phyloP scores from a whole-genome alignment of 345 rosid species.

The Bruguiera gymnorhiza region DNA sequence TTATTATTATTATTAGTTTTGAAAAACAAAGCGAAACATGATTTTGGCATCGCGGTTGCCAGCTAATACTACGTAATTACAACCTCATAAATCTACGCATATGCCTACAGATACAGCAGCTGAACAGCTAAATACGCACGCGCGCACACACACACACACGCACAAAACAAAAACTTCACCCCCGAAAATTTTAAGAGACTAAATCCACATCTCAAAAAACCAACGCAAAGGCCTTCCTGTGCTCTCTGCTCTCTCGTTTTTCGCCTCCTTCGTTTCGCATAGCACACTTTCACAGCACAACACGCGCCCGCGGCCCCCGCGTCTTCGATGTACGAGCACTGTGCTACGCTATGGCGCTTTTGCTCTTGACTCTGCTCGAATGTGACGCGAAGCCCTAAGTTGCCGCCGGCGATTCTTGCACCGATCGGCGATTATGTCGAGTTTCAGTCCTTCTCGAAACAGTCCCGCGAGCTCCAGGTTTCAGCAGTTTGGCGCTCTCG shows the following conservation, averaged over 20 bases:
- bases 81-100: conserved; percentile 24
- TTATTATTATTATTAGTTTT: neutral
- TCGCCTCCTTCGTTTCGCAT: neutral
- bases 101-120: conserved; percentile 26
- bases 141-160: too few relatives aligned
- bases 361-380: neutral
- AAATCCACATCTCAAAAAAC: conserved; percentile 8
- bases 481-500: conserved; percentile 39
- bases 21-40: neutral
- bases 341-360: neutral
- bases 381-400: neutral
- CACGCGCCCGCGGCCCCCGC: neutral
- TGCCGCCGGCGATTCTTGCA: conserved; percentile 6
- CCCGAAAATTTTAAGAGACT: neutral
- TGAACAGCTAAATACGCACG: too few relatives aligned
- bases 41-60: conserved; percentile 32
- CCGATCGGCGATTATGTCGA: conserved; percentile 32
- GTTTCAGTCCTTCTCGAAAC: conserved; percentile 55
- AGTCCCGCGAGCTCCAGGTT: conserved; percentile 67
- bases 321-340: neutral
- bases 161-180: too few relatives aligned
- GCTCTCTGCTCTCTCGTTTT: neutral
- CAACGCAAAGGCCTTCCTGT: too few relatives aligned
- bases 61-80: conserved; percentile 29
- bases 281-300: neutral